Conservation (phyloP, 169 alveolate species). For the Condylostoma magnum region DNA sequence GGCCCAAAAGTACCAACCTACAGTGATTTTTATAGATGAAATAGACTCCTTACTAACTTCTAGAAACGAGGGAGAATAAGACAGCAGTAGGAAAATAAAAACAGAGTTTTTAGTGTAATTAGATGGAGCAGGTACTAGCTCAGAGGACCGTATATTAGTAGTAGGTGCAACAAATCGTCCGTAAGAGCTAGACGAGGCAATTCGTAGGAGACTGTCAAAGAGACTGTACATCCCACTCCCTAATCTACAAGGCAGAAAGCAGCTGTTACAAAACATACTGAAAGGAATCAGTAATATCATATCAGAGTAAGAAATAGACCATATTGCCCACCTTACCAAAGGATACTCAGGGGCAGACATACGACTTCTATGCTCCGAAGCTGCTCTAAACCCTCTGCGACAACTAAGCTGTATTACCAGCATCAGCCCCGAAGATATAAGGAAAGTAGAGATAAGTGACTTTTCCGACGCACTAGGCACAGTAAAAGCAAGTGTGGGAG, state of each 20-base stretch:
- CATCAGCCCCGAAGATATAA: slow-evolving; percentile 28
- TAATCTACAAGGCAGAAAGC: slow-evolving; percentile 56
- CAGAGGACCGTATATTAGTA: slow-evolving; percentile 61
- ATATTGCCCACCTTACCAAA: slow-evolving; percentile 60
- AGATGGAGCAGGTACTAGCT: slow-evolving; percentile 73
- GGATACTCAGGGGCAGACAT: slow-evolving; percentile 89
- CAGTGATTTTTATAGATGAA: slow-evolving; percentile 89
- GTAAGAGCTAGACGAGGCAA: slow-evolving; percentile 88
- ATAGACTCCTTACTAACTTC: slow-evolving; percentile 82
- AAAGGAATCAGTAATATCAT: slow-evolving; percentile 38
- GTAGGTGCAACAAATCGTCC: slow-evolving; percentile 89
- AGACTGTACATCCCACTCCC: slow-evolving; percentile 79
- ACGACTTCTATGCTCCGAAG: slow-evolving; percentile 71
- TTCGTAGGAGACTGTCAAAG: slow-evolving; percentile 83
- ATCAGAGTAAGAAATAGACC: slow-evolving; percentile 39
- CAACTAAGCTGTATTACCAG: slow-evolving; percentile 28
- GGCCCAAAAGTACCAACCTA: slow-evolving; percentile 80
- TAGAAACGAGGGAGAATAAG: slow-evolving; percentile 84
- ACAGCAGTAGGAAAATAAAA: slow-evolving; percentile 82
- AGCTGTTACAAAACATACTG: slow-evolving; percentile 39
- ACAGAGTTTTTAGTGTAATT: slow-evolving; percentile 86
- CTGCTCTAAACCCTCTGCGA: slow-evolving; percentile 63
- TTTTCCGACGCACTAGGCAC: slow-evolving; percentile 44
- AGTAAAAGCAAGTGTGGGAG: slow-evolving; percentile 56
- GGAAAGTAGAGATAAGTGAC: slow-evolving; percentile 42